phyloP scores from a whole-genome alignment of 345 rosid species.

The Rhodamnia rubescens region DNA sequence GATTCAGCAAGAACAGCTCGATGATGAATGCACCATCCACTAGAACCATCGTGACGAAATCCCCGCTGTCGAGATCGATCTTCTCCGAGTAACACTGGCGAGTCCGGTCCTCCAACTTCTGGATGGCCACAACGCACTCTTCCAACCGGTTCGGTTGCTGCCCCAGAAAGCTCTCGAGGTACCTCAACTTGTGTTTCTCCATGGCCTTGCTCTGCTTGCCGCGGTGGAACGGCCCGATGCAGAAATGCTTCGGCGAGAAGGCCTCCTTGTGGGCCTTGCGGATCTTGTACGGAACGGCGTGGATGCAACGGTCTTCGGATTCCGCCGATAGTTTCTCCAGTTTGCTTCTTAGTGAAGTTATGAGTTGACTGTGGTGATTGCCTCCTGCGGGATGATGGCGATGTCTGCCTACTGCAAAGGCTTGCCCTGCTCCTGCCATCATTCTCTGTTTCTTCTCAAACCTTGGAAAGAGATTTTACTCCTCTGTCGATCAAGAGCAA shows the following conservation, averaged over 20 bases:
- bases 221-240: neutral
- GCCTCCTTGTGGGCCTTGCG: neutral
- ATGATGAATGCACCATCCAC: neutral
- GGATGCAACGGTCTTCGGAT: neutral
- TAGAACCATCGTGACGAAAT: neutral
- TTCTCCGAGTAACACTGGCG: neutral
- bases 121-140: neutral
- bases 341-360: too few species aligned
- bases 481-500: neutral
- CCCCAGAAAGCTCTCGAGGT: neutral
- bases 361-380: rapidly evolving
- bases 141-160: neutral
- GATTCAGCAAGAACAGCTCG: neutral
- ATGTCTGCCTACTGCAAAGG: neutral
- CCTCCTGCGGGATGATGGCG: neutral
- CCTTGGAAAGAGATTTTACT: too few species aligned
- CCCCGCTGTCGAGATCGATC: neutral
- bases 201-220: neutral
- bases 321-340: neutral
- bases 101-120: neutral
- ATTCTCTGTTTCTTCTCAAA: neutral
- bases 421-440: neutral
- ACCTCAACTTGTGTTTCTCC: neutral
- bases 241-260: neutral
- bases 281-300: neutral